phyloP scores from a whole-genome alignment of 371 early-diverging fungal genomes.

The Chytridium lagenaria region DNA sequence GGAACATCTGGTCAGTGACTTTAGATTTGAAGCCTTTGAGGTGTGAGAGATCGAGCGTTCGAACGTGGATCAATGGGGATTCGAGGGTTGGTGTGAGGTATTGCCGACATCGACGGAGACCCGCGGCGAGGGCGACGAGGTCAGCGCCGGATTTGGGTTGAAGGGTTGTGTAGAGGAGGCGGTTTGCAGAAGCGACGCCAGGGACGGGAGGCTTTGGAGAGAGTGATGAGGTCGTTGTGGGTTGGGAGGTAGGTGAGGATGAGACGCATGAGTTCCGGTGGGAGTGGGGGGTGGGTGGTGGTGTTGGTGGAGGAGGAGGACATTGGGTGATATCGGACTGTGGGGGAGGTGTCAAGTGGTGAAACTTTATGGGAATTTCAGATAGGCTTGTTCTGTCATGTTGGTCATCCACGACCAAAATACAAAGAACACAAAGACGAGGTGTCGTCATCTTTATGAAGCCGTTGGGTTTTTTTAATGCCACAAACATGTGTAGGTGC shows the following conservation, averaged over 20 bases:
- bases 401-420: too few relatives aligned
- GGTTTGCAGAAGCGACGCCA: slow-evolving; percentile 12
- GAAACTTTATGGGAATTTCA: too few relatives aligned
- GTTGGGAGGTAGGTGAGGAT: not conserved
- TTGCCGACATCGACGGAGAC: not conserved
- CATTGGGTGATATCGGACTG: not conserved
- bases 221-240: slow-evolving; percentile 3
- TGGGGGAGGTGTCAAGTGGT: too few relatives aligned
- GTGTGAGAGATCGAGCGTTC: not conserved
- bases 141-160: not conserved
- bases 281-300: not conserved
- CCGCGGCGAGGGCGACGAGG: not conserved
- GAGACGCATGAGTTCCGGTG: not conserved
- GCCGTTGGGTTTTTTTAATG: too few relatives aligned
- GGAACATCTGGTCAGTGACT: slow-evolving; percentile 7
- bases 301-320: not conserved
- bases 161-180: not conserved
- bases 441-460: too few relatives aligned
- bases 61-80: not conserved
- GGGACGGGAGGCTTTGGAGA: not conserved
- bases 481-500: too few relatives aligned
- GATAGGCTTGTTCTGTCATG: too few relatives aligned
- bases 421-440: too few relatives aligned
- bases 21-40: slow-evolving; percentile 10
- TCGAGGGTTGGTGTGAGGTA: not conserved